Conservation (phyloP, 768 basidiomycete species). For the Lentinula guzmanii region DNA sequence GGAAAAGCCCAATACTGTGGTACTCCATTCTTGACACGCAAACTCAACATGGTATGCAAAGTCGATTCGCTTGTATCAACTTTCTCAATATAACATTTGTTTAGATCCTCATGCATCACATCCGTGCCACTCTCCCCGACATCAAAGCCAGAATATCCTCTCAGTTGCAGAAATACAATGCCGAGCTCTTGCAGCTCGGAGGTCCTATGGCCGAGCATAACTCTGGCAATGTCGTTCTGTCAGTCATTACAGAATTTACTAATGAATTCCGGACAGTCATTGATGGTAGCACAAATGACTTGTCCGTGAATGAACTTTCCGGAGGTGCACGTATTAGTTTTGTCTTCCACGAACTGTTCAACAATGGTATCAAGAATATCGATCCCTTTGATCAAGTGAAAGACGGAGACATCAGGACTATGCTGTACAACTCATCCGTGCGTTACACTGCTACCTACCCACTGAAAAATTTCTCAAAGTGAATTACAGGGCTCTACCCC, state of each 20-base stretch:
- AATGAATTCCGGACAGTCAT: conserved; percentile 95
- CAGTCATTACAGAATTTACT: conserved; percentile 98
- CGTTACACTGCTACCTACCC: conserved; percentile 21
- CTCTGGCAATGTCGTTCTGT: conserved; percentile 87
- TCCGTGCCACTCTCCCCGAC: conserved; percentile 94
- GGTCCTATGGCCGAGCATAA: conserved; percentile 81
- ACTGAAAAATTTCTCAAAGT: background rate
- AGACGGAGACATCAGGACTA: conserved; percentile 94
- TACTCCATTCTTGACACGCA: conserved; percentile 92
- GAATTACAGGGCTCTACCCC: conserved; percentile 84
- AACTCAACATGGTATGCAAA: conserved; percentile 80
- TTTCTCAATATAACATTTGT: background rate
- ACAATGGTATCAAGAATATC: conserved; percentile 90
- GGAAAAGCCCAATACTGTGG: conserved; percentile 95
- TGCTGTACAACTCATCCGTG: conserved; percentile 96
- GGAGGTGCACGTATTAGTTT: conserved; percentile 98
- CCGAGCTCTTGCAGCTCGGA: conserved; percentile 79
- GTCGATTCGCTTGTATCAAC: background rate
- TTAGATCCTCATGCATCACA: conserved; percentile 99
- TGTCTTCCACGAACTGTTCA: conserved; percentile 98
- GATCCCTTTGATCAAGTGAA: conserved; percentile 99
- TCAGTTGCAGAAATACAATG: conserved; percentile 83
- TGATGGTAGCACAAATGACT: conserved; percentile 95
- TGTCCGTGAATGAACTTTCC: conserved; percentile 93
- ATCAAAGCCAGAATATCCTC: conserved; percentile 94